Conservation (phyloP, 805 yeast genomes). For the Lachancea meyersii region DNA sequence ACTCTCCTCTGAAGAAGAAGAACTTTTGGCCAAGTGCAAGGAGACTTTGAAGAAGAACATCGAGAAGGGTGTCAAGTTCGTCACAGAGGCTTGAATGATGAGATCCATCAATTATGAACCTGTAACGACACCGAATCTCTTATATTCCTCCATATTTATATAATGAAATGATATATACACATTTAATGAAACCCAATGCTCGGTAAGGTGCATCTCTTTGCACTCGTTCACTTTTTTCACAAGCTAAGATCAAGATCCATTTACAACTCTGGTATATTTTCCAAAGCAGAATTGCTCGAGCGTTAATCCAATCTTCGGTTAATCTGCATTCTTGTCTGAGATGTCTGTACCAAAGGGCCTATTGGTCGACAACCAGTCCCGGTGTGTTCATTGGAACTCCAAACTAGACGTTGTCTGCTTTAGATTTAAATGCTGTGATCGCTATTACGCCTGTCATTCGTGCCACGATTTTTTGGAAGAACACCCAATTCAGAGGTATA, state of each 20-base stretch:
- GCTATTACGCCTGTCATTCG: constrained; percentile 27
- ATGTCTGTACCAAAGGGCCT: constrained; percentile 16
- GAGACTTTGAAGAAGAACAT: constrained; percentile 88
- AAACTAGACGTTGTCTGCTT: constrained; percentile 28
- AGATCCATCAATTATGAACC: neutral
- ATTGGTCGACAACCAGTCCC: constrained; percentile 22
- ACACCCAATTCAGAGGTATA: constrained; percentile 17
- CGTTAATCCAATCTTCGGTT: no score
- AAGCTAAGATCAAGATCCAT: no score
- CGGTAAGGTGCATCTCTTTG: neutral
- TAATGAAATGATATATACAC: constrained; percentile 2
- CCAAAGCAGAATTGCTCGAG: no score
- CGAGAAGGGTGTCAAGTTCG: constrained; percentile 88
- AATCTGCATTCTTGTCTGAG: no score
- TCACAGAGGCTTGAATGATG: constrained; percentile 54
- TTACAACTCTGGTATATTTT: no score
- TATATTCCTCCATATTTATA: neutral
- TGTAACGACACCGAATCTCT: neutral
- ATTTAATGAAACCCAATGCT: neutral
- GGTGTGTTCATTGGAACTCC: constrained; percentile 33
- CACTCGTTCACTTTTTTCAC: neutral
- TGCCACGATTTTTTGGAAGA: constrained; percentile 23
- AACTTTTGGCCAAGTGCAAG: constrained; percentile 73
- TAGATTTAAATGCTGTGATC: constrained; percentile 29
- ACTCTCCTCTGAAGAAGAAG: constrained; percentile 73